Conservation (phyloP, 2,329 filamentous ascomycete species). For the Ceratocystiopsis brevicomis region DNA sequence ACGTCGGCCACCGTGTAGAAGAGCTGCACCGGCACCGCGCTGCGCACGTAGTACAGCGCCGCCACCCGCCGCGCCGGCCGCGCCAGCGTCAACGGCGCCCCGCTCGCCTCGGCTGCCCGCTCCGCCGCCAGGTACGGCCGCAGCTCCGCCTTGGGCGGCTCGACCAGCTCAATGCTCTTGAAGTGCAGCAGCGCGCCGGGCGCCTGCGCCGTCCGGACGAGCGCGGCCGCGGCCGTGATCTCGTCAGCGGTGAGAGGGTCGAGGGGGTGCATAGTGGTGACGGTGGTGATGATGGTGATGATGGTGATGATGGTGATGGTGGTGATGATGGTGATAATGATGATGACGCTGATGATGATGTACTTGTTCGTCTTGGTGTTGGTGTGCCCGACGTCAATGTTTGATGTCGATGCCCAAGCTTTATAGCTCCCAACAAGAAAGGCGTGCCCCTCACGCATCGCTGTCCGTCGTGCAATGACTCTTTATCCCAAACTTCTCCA, state of each 20-base stretch:
- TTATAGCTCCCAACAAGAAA: too few species aligned
- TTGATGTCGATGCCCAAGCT: too few species aligned
- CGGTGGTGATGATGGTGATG: too few species aligned
- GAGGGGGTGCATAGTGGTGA: constrained; percentile 1
- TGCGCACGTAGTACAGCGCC: constrained; percentile 8
- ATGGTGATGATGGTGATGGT: too few species aligned
- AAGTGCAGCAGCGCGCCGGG: constrained; percentile 19
- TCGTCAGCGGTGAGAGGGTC: constrained; percentile 3
- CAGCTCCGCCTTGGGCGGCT: constrained; percentile 29
- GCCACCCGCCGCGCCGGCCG: constrained; percentile 21
- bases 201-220: constrained; percentile 1
- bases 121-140: constrained; percentile 21
- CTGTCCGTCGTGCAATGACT: too few species aligned
- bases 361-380: too few species aligned
- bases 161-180: constrained; percentile 28
- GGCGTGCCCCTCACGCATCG: too few species aligned
- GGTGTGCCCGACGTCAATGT: too few species aligned
- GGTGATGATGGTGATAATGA: too few species aligned
- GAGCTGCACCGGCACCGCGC: constrained; percentile 4
- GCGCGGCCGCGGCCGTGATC: constrained; percentile 1
- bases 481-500: too few species aligned
- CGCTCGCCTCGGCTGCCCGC: constrained; percentile 8
- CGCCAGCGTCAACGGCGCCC: constrained; percentile 14
- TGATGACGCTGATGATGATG: too few species aligned
- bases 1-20: constrained; percentile 8